Conservation (phyloP, 176 grass and related monocot species). For the Carex parvula region DNA sequence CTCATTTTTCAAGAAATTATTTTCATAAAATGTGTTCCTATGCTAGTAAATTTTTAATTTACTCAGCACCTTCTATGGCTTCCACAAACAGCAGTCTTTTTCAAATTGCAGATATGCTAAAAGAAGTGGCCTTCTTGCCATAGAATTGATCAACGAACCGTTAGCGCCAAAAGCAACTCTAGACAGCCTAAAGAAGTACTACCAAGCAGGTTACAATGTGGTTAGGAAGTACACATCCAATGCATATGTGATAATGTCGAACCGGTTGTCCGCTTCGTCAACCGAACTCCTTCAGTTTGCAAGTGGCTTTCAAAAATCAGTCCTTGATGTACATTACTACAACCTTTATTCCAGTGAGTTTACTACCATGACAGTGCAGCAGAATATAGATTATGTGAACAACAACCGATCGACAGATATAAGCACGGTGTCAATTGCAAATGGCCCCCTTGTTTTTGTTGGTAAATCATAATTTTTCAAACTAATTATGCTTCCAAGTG, state of each 20-base stretch:
- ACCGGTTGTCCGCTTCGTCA: slow-evolving; percentile 21
- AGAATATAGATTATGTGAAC: slow-evolving; percentile 43
- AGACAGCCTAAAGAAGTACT: slow-evolving; percentile 48
- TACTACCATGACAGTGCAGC: slow-evolving; percentile 13
- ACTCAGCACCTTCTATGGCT: background rate
- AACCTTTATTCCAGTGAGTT: slow-evolving; percentile 31
- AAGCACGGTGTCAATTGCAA: slow-evolving; percentile 7
- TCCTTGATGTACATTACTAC: slow-evolving; percentile 53
- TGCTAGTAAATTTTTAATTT: background rate
- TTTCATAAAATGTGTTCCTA: background rate
- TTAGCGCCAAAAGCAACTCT: slow-evolving; percentile 34
- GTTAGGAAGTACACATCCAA: slow-evolving; percentile 45
- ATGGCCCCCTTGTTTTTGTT: slow-evolving; percentile 41
- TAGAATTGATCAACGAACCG: slow-evolving; percentile 73
- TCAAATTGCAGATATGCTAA: slow-evolving; percentile 39
- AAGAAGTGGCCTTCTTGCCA: slow-evolving; percentile 38
- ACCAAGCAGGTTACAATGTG: slow-evolving; percentile 47
- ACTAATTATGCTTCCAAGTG: background rate
- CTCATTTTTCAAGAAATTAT: background rate
- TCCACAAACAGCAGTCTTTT: background rate
- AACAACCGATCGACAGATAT: slow-evolving; percentile 12
- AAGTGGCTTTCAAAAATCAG: slow-evolving; percentile 14
- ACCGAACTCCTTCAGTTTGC: slow-evolving; percentile 43
- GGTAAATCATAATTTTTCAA: slow-evolving; percentile 27
- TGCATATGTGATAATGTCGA: slow-evolving; percentile 73